These are phyloP conservation scores for Radiomyces spectabilis DNA, from an alignment of 192 early-diverging fungal species.

Conservation along the genomic window DNA sequence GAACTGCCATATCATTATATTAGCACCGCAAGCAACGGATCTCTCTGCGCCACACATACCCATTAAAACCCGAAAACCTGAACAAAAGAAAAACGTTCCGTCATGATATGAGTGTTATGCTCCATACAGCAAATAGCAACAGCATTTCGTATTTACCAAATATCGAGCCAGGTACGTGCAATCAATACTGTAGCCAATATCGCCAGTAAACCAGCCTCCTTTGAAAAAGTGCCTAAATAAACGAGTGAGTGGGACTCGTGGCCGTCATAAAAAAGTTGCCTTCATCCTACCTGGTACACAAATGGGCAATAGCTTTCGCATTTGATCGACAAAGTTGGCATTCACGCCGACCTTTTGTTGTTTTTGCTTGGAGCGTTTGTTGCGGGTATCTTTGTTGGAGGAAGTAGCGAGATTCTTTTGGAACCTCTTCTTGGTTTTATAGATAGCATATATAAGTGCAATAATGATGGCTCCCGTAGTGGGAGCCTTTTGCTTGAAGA, in stretches of 20 bases:
- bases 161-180: constrained; percentile 54
- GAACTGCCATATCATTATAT: no score
- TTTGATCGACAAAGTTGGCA: constrained; percentile 45
- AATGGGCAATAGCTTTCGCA: constrained; percentile 49
- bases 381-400: no score
- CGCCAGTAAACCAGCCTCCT: constrained; percentile 38
- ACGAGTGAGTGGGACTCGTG: neutral
- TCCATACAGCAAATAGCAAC: no score
- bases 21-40: no score
- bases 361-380: neutral
- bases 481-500: no score
- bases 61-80: constrained; percentile 50
- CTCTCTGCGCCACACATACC: no score
- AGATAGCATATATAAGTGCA: no score
- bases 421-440: no score
- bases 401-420: no score
- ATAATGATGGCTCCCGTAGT: no score
- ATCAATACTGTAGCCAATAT: constrained; percentile 45
- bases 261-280: neutral
- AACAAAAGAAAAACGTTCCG: neutral
- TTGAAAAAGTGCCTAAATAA: constrained; percentile 32
- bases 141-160: constrained; percentile 26
- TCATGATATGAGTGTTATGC: neutral
- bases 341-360: constrained; percentile 42
- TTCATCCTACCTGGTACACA: constrained; percentile 55